phyloP scores from a whole-genome alignment of 2,329 filamentous ascomycete species.

The Aspergillus vadensis region DNA sequence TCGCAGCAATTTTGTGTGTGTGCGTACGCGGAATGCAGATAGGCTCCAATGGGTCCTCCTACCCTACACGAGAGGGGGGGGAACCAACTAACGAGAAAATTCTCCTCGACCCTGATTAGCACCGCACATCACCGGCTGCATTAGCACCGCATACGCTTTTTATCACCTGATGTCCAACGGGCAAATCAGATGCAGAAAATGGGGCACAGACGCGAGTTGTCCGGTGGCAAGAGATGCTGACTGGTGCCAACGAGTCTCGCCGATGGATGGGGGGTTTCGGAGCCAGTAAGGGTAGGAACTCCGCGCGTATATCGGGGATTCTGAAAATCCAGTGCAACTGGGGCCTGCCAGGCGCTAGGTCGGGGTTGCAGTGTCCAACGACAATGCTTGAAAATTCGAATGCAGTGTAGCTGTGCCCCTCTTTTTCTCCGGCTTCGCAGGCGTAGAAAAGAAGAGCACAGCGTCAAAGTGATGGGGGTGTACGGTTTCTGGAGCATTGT shows the following conservation, averaged over 20 bases:
- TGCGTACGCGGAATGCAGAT: neutral
- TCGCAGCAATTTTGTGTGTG: neutral
- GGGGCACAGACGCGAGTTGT: constrained; percentile 14
- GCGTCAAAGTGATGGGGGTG: neutral
- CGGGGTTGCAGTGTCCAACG: neutral
- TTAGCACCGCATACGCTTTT: constrained; percentile 22
- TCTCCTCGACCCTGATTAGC: constrained; percentile 13
- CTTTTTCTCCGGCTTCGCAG: neutral
- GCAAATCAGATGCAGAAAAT: constrained; percentile 17
- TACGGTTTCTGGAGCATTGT: neutral
- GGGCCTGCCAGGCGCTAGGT: constrained; percentile 5
- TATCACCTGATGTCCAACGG: constrained; percentile 19
- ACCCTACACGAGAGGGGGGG: neutral
- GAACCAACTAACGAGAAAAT: neutral
- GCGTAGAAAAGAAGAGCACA: neutral
- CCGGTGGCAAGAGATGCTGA: constrained; percentile 11
- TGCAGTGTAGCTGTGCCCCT: neutral
- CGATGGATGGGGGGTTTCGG: neutral
- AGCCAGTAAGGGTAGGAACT: neutral
- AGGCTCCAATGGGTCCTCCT: constrained; percentile 8
- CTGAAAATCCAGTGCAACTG: constrained; percentile 2
- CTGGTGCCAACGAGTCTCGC: constrained; percentile 17
- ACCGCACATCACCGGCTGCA: constrained; percentile 16
- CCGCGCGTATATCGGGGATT: constrained; percentile 14
- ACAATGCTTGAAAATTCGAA: neutral